Evolutionary conservation across 2,329 filamentous ascomycete genomes (phyloP).

Genomic region (Aspergillus pseudoglaucus): DNA sequence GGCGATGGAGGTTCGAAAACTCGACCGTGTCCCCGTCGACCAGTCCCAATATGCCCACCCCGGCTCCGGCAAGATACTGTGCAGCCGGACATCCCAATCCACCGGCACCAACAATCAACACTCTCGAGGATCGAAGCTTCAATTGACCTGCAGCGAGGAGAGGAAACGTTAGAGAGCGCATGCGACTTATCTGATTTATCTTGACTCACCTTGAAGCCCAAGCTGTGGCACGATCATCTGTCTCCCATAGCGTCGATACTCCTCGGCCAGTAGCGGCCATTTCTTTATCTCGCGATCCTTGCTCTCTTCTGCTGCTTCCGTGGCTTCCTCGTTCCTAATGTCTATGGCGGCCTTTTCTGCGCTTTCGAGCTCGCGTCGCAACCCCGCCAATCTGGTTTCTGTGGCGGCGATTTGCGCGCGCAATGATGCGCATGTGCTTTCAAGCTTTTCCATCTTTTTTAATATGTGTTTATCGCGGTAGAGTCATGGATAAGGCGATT

Average conservation of each 20-base stretch:
- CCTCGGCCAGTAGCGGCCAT: conserved; percentile 65
- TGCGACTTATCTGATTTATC: too few species aligned
- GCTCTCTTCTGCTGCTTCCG: conserved; percentile 1
- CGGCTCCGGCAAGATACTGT: conserved; percentile 85
- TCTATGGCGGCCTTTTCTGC: conserved; percentile 21
- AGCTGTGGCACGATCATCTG: conserved; percentile 84
- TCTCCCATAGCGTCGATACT: conserved; percentile 81
- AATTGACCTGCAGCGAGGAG: conserved; percentile 61
- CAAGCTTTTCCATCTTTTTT: conserved; percentile 13
- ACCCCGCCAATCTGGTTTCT: conserved; percentile 27
- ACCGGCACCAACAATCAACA: conserved; percentile 80
- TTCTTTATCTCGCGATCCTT: conserved; percentile 20
- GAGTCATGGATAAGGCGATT: not conserved
- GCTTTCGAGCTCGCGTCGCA: conserved; percentile 31
- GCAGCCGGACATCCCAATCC: conserved; percentile 89
- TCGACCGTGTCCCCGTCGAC: conserved; percentile 87
- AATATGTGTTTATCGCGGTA: not conserved
- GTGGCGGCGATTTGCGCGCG: conserved; percentile 32
- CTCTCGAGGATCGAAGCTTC: conserved; percentile 59
- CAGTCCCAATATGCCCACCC: conserved; percentile 74
- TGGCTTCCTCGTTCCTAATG: conserved; percentile 6
- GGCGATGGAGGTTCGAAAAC: conserved; percentile 82
- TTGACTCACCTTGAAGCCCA: conserved; percentile 62
- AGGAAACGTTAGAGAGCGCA: not conserved
- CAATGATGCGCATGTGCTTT: conserved; percentile 26